Base-by-base conservation (phyloP, 1,284 basidiomycete species). In the Leccinum pseudoinsigne region DNA sequence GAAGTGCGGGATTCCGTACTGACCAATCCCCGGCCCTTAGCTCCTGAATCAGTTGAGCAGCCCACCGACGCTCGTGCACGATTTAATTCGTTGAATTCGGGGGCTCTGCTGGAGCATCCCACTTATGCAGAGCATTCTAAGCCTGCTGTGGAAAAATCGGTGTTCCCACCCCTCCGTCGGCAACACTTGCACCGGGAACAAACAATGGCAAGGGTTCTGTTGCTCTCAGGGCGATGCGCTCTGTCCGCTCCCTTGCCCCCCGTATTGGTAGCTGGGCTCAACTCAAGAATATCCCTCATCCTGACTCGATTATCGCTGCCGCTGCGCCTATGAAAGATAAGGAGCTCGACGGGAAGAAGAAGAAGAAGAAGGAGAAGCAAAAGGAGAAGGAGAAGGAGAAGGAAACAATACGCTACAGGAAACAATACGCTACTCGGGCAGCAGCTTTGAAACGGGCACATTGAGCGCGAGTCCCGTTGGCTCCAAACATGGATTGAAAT, bases 171-270 rank as follows among this genome's bases (percentile, higher is more conserved):
- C 71, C 64, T 60, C 71, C 66, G 16, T 68, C 62, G 23, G 63
- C 57, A 3, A 65, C 63, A 31, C 51, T 57, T 65, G 58, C 69
- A 45, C 73, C 76, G 34, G 63, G 56, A 34, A 12, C 56, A 23
- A 71, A 64, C 5, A 53, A 6, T 26, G 69, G 65, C 10, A 69
- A 68, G 23, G 84, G 83, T 38, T 91, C 89, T 0, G 88, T 93
- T 58, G 91, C 90, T 1, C 62, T 93, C 12, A 84, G 90, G 14
- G 90, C 91, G 2, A 92, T 93, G 78, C 81, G 86, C 51, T 88
- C 86, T 18, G 85, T 93, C 68, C 80, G 86, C 36, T 89, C 86
- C 2, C 76, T 93, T 58, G 89, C 91, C 23, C 23, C 23, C 4
- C 78, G 85, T 55, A 85, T 93, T 59, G 83, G 86, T 1, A 87